These are phyloP conservation scores for Macroventuria anomochaeta DNA, from an alignment of 2,329 filamentous ascomycete species.

Conservation along the genomic window DNA sequence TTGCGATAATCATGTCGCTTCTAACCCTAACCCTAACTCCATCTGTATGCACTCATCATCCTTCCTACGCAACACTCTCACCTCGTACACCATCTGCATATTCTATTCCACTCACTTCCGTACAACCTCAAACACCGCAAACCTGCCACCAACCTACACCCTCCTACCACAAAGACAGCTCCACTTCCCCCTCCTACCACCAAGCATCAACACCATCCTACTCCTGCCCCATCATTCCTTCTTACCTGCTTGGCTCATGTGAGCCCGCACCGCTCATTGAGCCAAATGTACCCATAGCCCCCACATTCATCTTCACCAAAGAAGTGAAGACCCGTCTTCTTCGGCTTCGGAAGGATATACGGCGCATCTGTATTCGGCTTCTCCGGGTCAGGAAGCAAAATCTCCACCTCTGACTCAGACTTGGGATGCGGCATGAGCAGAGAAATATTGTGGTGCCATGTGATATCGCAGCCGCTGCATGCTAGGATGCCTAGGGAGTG, in stretches of 20 bases:
- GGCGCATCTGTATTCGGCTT: not conserved
- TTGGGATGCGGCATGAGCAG: not conserved
- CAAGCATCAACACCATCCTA: not conserved
- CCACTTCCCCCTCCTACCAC: not conserved
- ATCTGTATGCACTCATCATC: no score
- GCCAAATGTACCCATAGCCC: not conserved
- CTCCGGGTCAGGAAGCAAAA: not conserved
- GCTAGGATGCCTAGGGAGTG: not conserved
- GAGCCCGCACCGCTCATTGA: not conserved
- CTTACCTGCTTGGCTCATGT: not conserved
- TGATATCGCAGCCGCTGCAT: not conserved
- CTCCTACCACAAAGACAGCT: not conserved
- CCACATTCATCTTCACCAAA: not conserved
- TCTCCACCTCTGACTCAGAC: not conserved
- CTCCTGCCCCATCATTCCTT: not conserved
- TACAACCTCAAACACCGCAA: not conserved
- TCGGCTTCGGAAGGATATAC: not conserved
- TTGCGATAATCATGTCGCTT: no score
- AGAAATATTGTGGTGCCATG: not conserved
- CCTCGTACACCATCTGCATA: no score
- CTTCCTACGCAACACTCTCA: no score
- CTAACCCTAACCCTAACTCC: no score
- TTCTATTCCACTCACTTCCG: not conserved
- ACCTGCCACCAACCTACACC: not conserved
- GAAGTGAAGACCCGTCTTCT: not conserved